Conservation (phyloP, 2,329 filamentous ascomycete species). For the Fusarium zealandicum region DNA sequence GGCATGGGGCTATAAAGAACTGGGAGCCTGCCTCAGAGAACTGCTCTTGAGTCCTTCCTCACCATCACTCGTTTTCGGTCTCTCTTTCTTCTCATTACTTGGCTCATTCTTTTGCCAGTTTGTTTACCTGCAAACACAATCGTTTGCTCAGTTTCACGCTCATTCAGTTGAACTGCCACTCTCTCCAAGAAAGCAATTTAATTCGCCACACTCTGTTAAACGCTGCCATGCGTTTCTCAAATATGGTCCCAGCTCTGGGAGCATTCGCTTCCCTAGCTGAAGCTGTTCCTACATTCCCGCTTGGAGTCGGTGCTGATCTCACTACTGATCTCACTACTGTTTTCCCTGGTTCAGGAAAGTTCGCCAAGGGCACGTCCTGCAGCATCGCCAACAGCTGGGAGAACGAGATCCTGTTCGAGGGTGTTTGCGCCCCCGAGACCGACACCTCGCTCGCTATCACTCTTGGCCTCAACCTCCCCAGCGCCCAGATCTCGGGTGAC, state of each 20-base stretch:
- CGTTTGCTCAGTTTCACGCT: not conserved
- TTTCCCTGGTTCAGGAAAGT: not conserved
- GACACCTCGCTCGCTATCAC: slow-evolving; percentile 30
- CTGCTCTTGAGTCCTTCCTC: not conserved
- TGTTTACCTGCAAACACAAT: not conserved
- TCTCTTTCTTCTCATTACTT: slow-evolving; percentile 13
- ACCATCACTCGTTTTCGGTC: slow-evolving; percentile 25
- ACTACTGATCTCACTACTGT: not conserved
- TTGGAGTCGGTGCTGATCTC: not conserved
- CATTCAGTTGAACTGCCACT: slow-evolving; percentile 1
- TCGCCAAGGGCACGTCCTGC: slow-evolving; percentile 20
- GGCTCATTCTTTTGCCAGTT: slow-evolving; percentile 1
- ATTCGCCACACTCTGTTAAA: slow-evolving; percentile 13
- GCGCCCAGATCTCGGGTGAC: slow-evolving; percentile 54
- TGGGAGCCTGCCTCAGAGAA: slow-evolving; percentile 11
- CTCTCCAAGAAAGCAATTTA: not conserved
- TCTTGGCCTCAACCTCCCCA: slow-evolving; percentile 37
- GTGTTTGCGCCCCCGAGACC: slow-evolving; percentile 29
- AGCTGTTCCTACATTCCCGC: slow-evolving; percentile 25
- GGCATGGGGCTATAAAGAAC: slow-evolving; percentile 20
- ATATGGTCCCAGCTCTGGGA: slow-evolving; percentile 27
- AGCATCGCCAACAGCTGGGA: slow-evolving; percentile 28
- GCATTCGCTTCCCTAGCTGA: slow-evolving; percentile 31
- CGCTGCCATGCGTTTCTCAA: slow-evolving; percentile 30
- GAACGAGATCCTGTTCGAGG: slow-evolving; percentile 28